These are phyloP conservation scores for Cyberlindnera saturnus DNA, from an alignment of 805 yeast genomes.

Conservation along the genomic window DNA sequence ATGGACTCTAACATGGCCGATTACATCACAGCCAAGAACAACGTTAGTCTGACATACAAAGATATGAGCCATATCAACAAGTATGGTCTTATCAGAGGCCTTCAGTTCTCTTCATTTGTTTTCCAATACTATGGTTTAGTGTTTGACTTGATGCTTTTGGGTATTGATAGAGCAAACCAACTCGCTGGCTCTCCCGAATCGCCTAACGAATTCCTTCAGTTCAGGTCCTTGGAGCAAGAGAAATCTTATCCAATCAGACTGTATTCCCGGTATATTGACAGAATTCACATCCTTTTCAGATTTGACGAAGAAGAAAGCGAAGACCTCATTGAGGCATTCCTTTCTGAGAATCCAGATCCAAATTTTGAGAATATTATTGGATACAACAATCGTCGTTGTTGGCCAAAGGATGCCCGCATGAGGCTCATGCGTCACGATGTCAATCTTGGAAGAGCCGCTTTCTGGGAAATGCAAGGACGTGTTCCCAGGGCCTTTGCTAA, in stretches of 20 bases:
- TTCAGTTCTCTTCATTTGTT: slow-evolving; percentile 86
- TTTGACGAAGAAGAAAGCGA: slow-evolving; percentile 69
- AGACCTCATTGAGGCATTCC: slow-evolving; percentile 67
- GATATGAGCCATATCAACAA: slow-evolving; percentile 94
- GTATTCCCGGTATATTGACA: slow-evolving; percentile 80
- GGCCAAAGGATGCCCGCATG: slow-evolving; percentile 95
- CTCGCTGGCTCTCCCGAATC: slow-evolving; percentile 69
- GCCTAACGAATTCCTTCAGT: slow-evolving; percentile 79
- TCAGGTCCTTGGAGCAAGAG: slow-evolving; percentile 52
- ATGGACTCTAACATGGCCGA: slow-evolving; percentile 92
- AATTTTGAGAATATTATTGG: slow-evolving; percentile 82
- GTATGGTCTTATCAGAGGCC: slow-evolving; percentile 80
- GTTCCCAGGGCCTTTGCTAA: slow-evolving; percentile 70
- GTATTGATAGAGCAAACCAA: slow-evolving; percentile 81
- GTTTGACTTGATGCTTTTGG: slow-evolving; percentile 74
- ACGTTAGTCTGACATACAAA: slow-evolving; percentile 73
- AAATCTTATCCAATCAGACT: slow-evolving; percentile 67
- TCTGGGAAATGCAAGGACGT: slow-evolving; percentile 82
- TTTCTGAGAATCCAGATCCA: slow-evolving; percentile 88
- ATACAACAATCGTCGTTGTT: slow-evolving; percentile 82
- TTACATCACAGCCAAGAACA: slow-evolving; percentile 87
- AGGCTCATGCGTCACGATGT: slow-evolving; percentile 86
- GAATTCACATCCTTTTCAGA: slow-evolving; percentile 71
- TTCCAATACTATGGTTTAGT: slow-evolving; percentile 87
- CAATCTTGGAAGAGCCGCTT: slow-evolving; percentile 83